These are phyloP conservation scores for Plasmopara viticola DNA, from an alignment of 352 stramenopile species.

Conservation along the genomic window DNA sequence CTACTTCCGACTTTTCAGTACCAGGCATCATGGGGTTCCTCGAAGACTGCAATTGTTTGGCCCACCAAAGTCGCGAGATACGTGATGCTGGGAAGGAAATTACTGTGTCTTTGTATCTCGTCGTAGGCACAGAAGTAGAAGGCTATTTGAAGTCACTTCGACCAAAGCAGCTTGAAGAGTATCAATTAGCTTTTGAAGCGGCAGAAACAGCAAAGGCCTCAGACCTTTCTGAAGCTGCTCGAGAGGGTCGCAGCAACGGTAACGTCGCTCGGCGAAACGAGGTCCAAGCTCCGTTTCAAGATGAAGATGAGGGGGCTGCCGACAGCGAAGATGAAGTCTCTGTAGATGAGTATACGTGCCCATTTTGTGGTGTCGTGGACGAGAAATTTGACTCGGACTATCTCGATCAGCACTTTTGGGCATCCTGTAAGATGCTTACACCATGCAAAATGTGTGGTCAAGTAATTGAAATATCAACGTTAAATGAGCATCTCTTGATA, in stretches of 20 bases:
- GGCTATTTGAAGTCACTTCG: slow-evolving; percentile 72
- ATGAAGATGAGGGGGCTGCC: slow-evolving; percentile 12
- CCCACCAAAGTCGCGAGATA: slow-evolving; percentile 84
- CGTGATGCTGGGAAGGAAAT: slow-evolving; percentile 86
- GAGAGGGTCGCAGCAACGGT: slow-evolving; percentile 1
- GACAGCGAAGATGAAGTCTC: slow-evolving; percentile 68
- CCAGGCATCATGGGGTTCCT: slow-evolving; percentile 70
- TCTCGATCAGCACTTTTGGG: slow-evolving; percentile 91
- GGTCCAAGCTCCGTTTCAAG: slow-evolving; percentile 22
- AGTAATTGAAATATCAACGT: slow-evolving; percentile 86
- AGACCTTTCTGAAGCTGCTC: slow-evolving; percentile 1
- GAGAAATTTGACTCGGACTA: slow-evolving; percentile 84
- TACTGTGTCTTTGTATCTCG: slow-evolving; percentile 63
- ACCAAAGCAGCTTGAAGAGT: slow-evolving; percentile 89
- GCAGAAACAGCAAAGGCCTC: slow-evolving; percentile 39
- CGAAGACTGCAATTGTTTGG: slow-evolving; percentile 79
- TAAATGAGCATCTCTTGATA: slow-evolving; percentile 87
- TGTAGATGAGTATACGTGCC: slow-evolving; percentile 85
- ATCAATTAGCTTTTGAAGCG: slow-evolving; percentile 81
- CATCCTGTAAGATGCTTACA: slow-evolving; percentile 87
- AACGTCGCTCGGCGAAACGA: not conserved
- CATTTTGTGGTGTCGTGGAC: slow-evolving; percentile 87
- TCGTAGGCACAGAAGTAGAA: slow-evolving; percentile 57
- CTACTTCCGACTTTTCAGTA: slow-evolving; percentile 47
- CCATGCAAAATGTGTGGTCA: slow-evolving; percentile 90